Evolutionary conservation across 2,329 filamentous ascomycete species (phyloP), one percentile per base, ranked within the genome.

Genomic region (Fusarium odoratissimum): DNA sequence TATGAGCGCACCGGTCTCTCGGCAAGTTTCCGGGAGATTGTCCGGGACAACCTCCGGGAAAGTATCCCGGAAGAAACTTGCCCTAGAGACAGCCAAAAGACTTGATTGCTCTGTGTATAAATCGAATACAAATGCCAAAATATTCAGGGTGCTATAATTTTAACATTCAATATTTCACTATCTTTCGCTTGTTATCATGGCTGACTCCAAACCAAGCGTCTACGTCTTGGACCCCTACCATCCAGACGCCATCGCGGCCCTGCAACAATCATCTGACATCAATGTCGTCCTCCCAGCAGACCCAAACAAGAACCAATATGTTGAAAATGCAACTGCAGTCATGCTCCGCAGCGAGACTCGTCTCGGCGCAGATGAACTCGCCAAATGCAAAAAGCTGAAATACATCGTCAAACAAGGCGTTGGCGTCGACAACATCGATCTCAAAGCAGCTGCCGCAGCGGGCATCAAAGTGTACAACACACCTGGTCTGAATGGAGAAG

Each of bases 341-440:
- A 58, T 60, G 38, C 58, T 60, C 0, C 58, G 58, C 3, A 60
- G 58, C 38, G 58, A 60, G 21, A 60, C 58, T 1, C 31, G 58
- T 3, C 14, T 60, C 0, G 31, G 38, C 1, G 21, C 12, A 25
- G 16, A 37, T 7, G 58, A 58, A 17, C 19, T 60, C 0, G 1
- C 38, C 0, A 11, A 44, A 7, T 60, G 58, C 23, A 60, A 44
- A 0, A 60, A 7, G 2, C 3, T 60, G 4, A 60, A 6, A 5
- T 60, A 35, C 19, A 58, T 60, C 11, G 21, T 58, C 19, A 60
- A 60, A 30, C 58, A 60, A 37, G 58, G 58, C 14, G 58, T 60
- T 14, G 49, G 58, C 0, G 49, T 60, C 4, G 58, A 60, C 5
- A 60, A 60, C 12, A 60, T 60, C 30, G 38, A 60, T 1, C 49